Percentiles rank a stretch among this genome's conserved stretches.
phyloP scores from a whole-genome alignment of 192 early-diverging fungal species.

The Cladochytrium replicatum region DNA sequence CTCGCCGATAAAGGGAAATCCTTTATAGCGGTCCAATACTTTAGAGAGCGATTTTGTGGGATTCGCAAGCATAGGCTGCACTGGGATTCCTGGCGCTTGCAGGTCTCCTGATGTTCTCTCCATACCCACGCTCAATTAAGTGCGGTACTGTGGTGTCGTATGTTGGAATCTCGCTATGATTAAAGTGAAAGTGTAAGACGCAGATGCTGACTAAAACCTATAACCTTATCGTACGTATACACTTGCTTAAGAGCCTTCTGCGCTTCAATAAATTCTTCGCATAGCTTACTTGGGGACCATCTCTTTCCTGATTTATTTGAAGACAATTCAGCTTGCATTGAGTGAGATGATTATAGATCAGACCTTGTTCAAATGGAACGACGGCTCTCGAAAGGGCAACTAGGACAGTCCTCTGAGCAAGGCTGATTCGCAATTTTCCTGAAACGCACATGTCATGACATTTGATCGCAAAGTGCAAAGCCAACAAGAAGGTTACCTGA shows the following conservation, averaged over 20 bases:
- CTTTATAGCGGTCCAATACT: conserved; percentile 88
- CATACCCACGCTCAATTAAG: conserved; percentile 67
- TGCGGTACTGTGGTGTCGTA: conserved; percentile 87
- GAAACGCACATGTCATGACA: conserved; percentile 57
- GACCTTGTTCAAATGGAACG: conserved; percentile 48
- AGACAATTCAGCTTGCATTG: conserved; percentile 8
- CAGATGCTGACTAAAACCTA: conserved; percentile 50
- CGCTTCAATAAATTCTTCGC: conserved; percentile 36
- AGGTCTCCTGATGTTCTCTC: conserved; percentile 55
- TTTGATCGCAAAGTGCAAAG: conserved; percentile 5
- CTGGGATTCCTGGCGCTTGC: conserved; percentile 88
- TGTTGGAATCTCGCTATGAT: conserved; percentile 73
- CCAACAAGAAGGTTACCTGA: conserved; percentile 36
- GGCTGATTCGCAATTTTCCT: conserved; percentile 90
- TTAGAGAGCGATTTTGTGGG: conserved; percentile 91
- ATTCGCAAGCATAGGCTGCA: conserved; percentile 99
- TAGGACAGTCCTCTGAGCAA: conserved; percentile 91
- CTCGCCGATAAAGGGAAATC: conserved; percentile 88
- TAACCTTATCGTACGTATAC: conserved; percentile 38
- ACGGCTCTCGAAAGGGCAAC: conserved; percentile 78
- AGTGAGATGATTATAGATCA: conserved; percentile 3
- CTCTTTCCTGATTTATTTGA: conserved; percentile 11
- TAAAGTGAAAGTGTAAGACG: background rate
- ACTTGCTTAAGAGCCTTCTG: conserved; percentile 51
- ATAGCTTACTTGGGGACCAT: conserved; percentile 32